A percentile compares a stretch with the other conserved stretches of the same genome.
Conservation (phyloP, 768 basidiomycete species). For the Termitomyces sp. region DNA sequence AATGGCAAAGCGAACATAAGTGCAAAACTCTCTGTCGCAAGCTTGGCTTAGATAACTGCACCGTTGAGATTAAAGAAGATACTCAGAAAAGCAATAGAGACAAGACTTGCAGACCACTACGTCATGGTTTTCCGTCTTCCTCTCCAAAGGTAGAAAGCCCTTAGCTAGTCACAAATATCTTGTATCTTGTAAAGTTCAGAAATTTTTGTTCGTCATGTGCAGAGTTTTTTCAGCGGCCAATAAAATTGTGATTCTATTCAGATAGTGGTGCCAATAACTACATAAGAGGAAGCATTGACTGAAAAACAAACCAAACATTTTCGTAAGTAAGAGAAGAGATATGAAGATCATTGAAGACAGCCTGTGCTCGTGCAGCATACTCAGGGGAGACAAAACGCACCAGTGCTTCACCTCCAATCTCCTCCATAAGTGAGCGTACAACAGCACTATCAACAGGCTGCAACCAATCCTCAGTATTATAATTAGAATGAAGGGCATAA, state of each 20-base stretch:
- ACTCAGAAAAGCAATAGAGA: background rate
- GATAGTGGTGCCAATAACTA: background rate
- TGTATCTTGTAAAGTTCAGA: background rate
- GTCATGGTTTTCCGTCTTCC: background rate
- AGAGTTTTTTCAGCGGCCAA: background rate
- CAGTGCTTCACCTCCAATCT: conserved; percentile 24
- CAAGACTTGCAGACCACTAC: background rate
- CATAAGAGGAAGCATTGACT: background rate
- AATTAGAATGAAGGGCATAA: conserved; percentile 7
- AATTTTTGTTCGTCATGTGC: background rate
- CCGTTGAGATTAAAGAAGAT: background rate
- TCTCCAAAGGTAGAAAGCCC: background rate
- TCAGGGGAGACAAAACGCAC: conserved; percentile 26
- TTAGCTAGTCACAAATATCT: background rate
- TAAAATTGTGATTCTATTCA: background rate
- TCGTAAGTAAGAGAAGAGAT: background rate
- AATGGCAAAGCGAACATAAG: conserved; percentile 4
- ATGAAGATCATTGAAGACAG: background rate
- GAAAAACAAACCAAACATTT: conserved; percentile 4
- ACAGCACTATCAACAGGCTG: conserved; percentile 7
- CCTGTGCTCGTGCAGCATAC: conserved; percentile 13
- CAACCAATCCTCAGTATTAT: conserved; percentile 23
- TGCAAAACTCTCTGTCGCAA: conserved; percentile 5
- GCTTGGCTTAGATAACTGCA: background rate
- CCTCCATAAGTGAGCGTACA: conserved; percentile 22